Base-by-base conservation (phyloP, 1,284 basidiomycete genomes). In the Ganoderma sinense region DNA sequence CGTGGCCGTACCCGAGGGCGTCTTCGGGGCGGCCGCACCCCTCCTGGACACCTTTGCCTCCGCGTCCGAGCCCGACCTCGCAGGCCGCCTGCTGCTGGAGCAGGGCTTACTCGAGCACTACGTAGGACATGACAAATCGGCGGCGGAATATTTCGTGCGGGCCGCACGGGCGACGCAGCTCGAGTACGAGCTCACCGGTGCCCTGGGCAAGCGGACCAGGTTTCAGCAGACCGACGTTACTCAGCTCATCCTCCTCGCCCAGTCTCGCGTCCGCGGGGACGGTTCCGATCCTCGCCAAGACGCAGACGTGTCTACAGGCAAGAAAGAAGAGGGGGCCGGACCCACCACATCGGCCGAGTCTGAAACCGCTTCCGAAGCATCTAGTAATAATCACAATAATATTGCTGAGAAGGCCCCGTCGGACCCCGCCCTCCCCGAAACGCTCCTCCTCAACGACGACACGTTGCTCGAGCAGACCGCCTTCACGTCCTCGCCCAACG, bases 381-480 rank as follows among this genome's bases (percentile, higher is more conserved):
- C 67, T 23, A 69, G 67, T 48, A 45, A 43, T 11, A 13, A 39
- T 10, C 8, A 26, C 40, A 18, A 8, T 13, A 26, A 14, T 29
- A 33, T 36, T n/a, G 51, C 53, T 20, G 64, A 36, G 59, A 61
- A 61, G 59, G 20, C 62, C 23, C 23, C 23, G 36, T 56, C 72
- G 23, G 59, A 64, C 31, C 59, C 67, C 58, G 69, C 70, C 45
- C 80, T 95, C 62, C 98, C 97, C 14, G 90, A 96, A 78, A 93
- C 92, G 1, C 84, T 98, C 39, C 84, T 87, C 2, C 87, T 99
- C 65, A 98, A 99, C 80, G 98, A 99, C 82, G 98, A 99, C 81
- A 98, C 97, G 0, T 86, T 99, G 13, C 88, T 99, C 56, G 98
- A 99, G 81, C 91, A 94, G 76, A 99, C 97, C 4, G 89, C 93